Base-by-base conservation (phyloP, 75 land plant genomes). In the Cunninghamia lanceolata region DNA sequence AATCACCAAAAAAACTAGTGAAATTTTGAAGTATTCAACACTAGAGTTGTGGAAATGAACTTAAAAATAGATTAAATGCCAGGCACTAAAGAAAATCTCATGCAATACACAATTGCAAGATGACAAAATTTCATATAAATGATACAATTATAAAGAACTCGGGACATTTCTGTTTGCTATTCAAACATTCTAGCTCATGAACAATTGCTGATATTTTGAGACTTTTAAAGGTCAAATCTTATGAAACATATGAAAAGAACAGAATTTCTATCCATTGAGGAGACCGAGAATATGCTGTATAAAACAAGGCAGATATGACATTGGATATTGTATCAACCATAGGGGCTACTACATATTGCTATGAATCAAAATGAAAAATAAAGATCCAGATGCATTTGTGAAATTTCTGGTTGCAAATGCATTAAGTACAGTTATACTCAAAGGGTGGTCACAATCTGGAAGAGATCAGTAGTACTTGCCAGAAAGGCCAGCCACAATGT, bases 61-160 rank as follows among this genome's bases (percentile, higher is more conserved):
- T 75, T 75, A 38, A 75, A 32, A 30, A 75, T 7, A n/a, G 17
- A 75, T 16, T 38, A 16, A 76, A 39, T 36, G 34, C 16, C 6
- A 8, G 35, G 80, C 39, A 38, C 8, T 40, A 39, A 6, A 40
- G 45, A 40, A 34, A 40, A 21, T 21, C 17, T 77, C 9, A 39
- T 6, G 21, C 80, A 77, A 66, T 77, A 77, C 80, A 39, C 42
- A 77, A 77, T 36, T 39, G 42, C 80, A 77, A 77, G 45, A 77
- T 36, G 36, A 77, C 2, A 40, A 77, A 39, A 77, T 19, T 77
- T 77, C 80, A 77, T 34, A 36, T 21, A 66, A 36, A 76, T 39
- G 1, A 16, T 11, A 38, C 19, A 76, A 38, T 0, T 3, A 76
- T 38, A 38, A 35, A 77, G 32, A 66, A n/a, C 30, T 66, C 30